These are phyloP conservation scores for Hymenoscyphus fraxineus DNA, from an alignment of 2,329 filamentous ascomycete genomes.

Conservation along the genomic window DNA sequence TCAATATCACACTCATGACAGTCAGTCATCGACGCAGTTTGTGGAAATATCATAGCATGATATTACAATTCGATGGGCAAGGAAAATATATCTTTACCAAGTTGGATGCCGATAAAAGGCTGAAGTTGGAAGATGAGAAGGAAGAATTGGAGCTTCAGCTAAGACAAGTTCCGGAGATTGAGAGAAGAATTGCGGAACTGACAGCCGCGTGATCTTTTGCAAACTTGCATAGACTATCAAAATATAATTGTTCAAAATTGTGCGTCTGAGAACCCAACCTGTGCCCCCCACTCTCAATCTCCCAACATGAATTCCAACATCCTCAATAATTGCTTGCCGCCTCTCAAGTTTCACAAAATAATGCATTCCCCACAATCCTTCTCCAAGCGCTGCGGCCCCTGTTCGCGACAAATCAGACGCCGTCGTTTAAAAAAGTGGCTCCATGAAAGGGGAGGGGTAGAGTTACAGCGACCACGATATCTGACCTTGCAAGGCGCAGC, in stretches of 20 bases:
- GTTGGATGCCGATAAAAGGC: slow-evolving; percentile 79
- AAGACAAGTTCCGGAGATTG: slow-evolving; percentile 80
- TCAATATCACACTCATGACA: slow-evolving; percentile 95
- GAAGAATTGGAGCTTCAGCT: slow-evolving; percentile 87
- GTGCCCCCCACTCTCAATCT: neutral
- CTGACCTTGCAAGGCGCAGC: neutral
- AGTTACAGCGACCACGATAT: neutral
- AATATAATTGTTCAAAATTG: neutral
- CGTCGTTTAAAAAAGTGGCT: neutral
- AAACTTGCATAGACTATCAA: neutral
- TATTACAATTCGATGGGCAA: slow-evolving; percentile 94
- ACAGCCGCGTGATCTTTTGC: slow-evolving; percentile 40
- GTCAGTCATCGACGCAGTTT: slow-evolving; percentile 86
- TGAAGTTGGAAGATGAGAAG: slow-evolving; percentile 91
- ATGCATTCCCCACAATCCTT: slow-evolving; percentile 1
- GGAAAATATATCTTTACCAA: slow-evolving; percentile 86
- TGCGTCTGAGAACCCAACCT: neutral
- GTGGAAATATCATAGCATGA: slow-evolving; percentile 95
- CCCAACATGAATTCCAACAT: neutral
- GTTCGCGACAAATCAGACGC: neutral
- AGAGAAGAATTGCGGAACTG: slow-evolving; percentile 80
- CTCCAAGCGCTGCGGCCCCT: neutral
- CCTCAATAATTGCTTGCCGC: neutral
- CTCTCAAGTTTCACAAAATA: neutral
- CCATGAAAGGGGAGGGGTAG: neutral